Conservation (phyloP, 441 rosid genomes). For the Isatis lusitanica region DNA sequence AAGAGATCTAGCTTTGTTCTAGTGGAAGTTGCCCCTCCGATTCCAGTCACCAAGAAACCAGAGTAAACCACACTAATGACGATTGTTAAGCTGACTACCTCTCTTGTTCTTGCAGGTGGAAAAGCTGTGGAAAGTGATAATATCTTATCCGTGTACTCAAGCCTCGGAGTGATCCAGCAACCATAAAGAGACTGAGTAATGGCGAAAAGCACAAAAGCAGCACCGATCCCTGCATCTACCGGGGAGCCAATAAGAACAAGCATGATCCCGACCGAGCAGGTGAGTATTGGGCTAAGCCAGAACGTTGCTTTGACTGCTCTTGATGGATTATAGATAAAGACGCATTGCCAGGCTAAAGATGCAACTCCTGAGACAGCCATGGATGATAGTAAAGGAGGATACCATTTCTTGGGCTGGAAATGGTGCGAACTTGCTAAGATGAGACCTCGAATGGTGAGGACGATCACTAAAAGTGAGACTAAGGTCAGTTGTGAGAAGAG, state of each 20-base stretch:
- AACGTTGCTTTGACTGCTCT: conserved; percentile 60
- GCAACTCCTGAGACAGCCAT: conserved; percentile 50
- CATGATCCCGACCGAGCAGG: conserved; percentile 58
- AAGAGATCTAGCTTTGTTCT: conserved; percentile 49
- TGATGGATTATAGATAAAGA: conserved; percentile 47
- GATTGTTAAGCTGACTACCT: conserved; percentile 40
- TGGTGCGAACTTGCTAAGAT: conserved; percentile 47
- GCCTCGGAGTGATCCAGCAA: conserved; percentile 69
- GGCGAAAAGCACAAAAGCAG: conserved; percentile 46
- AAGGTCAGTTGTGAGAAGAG: conserved; percentile 57
- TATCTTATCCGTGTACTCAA: conserved; percentile 55
- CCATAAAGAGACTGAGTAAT: conserved; percentile 59
- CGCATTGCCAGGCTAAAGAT: conserved; percentile 55
- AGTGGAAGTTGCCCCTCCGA: conserved; percentile 76
- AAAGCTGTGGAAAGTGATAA: conserved; percentile 49
- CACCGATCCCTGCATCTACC: conserved; percentile 51
- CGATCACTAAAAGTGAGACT: conserved; percentile 45
- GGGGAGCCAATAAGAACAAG: conserved; percentile 55
- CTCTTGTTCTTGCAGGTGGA: conserved; percentile 47
- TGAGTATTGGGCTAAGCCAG: conserved; percentile 67
- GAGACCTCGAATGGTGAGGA: conserved; percentile 62
- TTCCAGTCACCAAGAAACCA: conserved; percentile 60
- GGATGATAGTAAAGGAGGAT: conserved; percentile 70
- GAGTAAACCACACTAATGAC: conserved; percentile 42
- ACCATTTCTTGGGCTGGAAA: conserved; percentile 76